Conservation (phyloP, 164 flowering plant species). For the Annona squamosa region DNA sequence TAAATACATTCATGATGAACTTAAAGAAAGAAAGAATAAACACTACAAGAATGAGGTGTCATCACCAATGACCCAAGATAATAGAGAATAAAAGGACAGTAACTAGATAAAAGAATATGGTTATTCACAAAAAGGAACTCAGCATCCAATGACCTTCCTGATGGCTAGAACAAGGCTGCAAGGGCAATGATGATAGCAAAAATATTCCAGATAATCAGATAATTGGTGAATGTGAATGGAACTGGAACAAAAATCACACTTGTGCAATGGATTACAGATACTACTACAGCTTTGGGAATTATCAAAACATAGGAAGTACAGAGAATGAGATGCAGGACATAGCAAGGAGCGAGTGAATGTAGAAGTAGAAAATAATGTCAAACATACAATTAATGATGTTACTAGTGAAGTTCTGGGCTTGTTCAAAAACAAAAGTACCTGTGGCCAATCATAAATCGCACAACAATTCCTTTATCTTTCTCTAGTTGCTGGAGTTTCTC, state of each 20-base stretch:
- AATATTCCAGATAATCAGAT: neutral
- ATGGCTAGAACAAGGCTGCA: too few species aligned
- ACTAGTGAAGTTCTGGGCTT: neutral
- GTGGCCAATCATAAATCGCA: conserved; percentile 95
- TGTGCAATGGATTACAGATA: neutral
- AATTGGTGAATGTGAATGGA: neutral
- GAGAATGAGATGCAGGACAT: neutral
- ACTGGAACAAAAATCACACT: neutral
- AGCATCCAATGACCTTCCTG: too few species aligned
- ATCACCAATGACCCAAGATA: too few species aligned
- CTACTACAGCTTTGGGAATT: neutral
- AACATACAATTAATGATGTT: neutral
- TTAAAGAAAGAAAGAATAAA: too few species aligned
- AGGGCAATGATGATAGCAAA: neutral
- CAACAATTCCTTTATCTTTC: conserved; percentile 84
- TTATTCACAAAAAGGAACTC: too few species aligned
- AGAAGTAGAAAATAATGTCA: neutral
- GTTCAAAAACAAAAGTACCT: conserved; percentile 35
- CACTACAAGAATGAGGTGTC: too few species aligned
- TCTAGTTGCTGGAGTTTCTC: conserved; percentile 71
- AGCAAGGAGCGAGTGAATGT: neutral
- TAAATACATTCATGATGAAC: too few species aligned
- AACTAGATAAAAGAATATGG: too few species aligned
- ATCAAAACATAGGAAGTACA: neutral
- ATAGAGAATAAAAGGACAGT: too few species aligned